Evolutionary conservation across 345 rosid species (phyloP).

Genomic region (Rhodamnia argentea): DNA sequence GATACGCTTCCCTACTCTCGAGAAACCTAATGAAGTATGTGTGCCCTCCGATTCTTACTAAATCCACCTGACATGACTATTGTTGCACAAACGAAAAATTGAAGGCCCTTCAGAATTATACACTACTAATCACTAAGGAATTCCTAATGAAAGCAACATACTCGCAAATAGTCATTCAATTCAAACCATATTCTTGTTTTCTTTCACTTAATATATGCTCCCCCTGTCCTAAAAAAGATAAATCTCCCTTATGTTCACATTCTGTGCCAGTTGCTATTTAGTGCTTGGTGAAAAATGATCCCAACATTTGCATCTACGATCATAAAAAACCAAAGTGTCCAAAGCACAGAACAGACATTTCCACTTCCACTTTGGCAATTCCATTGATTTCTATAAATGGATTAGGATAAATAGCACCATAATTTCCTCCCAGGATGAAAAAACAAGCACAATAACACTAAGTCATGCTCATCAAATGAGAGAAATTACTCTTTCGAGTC

Average conservation of each 20-base stretch:
- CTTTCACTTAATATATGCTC: not conserved
- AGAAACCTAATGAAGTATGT: constrained; percentile 90
- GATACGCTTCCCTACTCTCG: constrained; percentile 86
- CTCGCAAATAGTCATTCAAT: not conserved
- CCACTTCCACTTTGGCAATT: not conserved
- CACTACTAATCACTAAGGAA: not conserved
- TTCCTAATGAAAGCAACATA: not conserved
- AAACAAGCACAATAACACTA: not conserved
- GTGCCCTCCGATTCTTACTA: constrained; percentile 93
- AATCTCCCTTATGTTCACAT: not conserved
- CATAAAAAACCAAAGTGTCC: not conserved
- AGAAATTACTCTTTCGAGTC: not conserved
- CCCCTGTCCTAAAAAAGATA: not conserved
- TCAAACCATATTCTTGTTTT: not conserved
- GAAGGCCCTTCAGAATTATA: not conserved
- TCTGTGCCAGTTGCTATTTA: not conserved
- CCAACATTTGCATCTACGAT: not conserved
- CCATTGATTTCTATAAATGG: not conserved
- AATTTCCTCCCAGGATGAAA: not conserved
- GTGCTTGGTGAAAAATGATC: not conserved
- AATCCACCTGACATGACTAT: constrained; percentile 99
- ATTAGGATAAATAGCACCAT: not conserved
- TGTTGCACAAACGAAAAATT: not conserved
- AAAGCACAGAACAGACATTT: not conserved
- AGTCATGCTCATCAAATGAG: not conserved